Base-by-base conservation (phyloP, 106 monocot genomes). In the Alisma plantagoaquatica region DNA sequence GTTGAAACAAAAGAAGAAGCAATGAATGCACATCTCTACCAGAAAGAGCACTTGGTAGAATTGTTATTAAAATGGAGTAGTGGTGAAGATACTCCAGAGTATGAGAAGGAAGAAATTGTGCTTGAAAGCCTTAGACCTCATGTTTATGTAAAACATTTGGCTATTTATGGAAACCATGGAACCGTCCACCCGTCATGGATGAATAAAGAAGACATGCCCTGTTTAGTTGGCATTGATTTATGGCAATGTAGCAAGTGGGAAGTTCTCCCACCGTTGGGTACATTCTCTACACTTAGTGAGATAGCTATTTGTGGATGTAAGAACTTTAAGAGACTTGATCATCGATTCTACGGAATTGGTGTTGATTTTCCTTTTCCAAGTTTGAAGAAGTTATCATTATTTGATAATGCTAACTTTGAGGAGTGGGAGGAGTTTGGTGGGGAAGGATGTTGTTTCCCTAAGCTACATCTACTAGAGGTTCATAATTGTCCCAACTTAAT, bases 91-190 rank as follows among this genome's bases (percentile, higher is more conserved):
- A 3, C 43, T 19, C 9, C 10, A 2, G 27, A n/a, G n/a, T n/a
- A n/a, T n/a, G n/a, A n/a, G n/a, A n/a, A 24, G 3, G 59, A 45
- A 10, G 59, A 46, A 19, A 29, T 45, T 8, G 44, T 59, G 10
- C 45, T 59, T 17, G 59, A 59, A 29, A 28, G 16, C 44, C 45
- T 59, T 2, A 9, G 31, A 19, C 45, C 59, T 10, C 43, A 27
- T 30, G 9, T 9, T 4, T 24, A 46, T 30, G 8, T 59, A 7
- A 30, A 19, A 19, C 28, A 29, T 2, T 25, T 59, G 4, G 2
- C 6, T 4, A 59, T 59, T 7, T 1, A 20, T 17, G 4, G 15
- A 10, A 17, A 41, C n/a, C 1, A 2, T 2, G 59, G 59, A 5
- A 23, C 8, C 1, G 9, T 15, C 8, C 21, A 15, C 20, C 59